Evolutionary conservation across 768 basidiomycete species (phyloP).

Genomic region (Lentinula raphanica): DNA sequence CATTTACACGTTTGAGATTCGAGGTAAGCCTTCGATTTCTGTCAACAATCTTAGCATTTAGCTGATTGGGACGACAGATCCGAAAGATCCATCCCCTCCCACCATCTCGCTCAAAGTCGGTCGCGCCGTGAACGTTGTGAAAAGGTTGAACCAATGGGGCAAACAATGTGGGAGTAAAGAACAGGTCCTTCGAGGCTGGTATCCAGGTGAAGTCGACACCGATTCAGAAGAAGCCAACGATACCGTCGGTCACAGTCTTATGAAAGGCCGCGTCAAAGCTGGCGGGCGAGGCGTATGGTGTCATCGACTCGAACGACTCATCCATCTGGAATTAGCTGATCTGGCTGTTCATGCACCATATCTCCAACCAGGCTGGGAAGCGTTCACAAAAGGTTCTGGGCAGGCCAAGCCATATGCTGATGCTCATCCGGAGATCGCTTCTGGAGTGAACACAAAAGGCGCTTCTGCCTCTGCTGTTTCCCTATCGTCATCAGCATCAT

Average conservation of each 20-base stretch:
- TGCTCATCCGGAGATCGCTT: conserved; percentile 9
- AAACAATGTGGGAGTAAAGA: conserved; percentile 78
- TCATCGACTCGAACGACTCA: conserved; percentile 73
- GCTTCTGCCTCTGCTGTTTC: conserved; percentile 2
- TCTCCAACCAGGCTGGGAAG: conserved; percentile 46
- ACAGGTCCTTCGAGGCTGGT: conserved; percentile 69
- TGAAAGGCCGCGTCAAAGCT: conserved; percentile 60
- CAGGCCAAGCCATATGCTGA: conserved; percentile 10
- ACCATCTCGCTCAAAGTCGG: conserved; percentile 74
- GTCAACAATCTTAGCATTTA: not conserved
- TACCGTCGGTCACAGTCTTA: conserved; percentile 36
- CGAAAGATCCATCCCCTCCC: not conserved
- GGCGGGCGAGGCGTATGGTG: conserved; percentile 62
- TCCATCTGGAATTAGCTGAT: conserved; percentile 79
- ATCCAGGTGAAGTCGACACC: conserved; percentile 51
- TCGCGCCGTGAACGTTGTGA: conserved; percentile 65
- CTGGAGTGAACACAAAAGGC: not conserved
- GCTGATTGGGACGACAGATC: not conserved
- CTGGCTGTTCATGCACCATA: conserved; percentile 54
- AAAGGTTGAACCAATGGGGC: conserved; percentile 73
- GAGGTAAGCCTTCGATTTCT: conserved; percentile 38
- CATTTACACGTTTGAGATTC: conserved; percentile 79
- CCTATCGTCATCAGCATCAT: not conserved
- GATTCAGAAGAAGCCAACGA: conserved; percentile 29
- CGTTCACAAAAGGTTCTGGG: conserved; percentile 21